A percentile compares a stretch with the other conserved stretches of the same genome.
Evolutionary conservation across 129 eudicot genomes (phyloP).

Genomic region (Centella asiatica): DNA sequence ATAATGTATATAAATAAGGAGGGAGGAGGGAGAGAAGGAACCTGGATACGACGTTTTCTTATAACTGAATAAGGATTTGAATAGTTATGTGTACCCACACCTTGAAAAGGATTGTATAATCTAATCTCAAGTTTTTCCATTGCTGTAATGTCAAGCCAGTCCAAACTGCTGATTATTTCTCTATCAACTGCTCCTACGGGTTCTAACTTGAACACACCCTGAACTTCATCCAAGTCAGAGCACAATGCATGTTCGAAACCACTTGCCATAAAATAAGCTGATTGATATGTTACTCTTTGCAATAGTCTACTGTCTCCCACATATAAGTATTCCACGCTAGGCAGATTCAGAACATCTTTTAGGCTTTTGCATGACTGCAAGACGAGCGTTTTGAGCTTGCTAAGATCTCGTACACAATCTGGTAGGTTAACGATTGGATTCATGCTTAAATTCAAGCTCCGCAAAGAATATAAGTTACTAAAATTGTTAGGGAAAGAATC

Average conservation of each 20-base stretch:
- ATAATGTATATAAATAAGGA: too few species aligned
- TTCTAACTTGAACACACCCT: background rate
- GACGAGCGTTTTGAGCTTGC: background rate
- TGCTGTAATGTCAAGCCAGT: background rate
- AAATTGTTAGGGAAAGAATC: too few species aligned
- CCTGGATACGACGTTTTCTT: conserved; percentile 7
- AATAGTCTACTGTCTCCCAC: background rate
- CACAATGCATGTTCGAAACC: background rate
- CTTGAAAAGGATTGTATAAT: too few species aligned
- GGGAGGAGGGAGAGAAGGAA: conserved; percentile 10
- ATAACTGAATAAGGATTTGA: background rate
- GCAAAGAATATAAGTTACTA: too few species aligned
- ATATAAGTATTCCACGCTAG: background rate
- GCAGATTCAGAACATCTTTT: background rate
- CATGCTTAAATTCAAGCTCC: too few species aligned
- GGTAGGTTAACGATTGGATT: too few species aligned
- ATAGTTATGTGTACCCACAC: too few species aligned
- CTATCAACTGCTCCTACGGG: background rate
- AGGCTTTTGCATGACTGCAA: background rate
- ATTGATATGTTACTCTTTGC: background rate
- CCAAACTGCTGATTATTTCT: background rate
- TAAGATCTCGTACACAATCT: background rate
- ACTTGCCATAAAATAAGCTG: background rate
- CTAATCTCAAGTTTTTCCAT: too few species aligned
- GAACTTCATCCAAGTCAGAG: background rate